phyloP scores from a whole-genome alignment of 2,329 filamentous ascomycete genomes.

The Lojkania enalia region DNA sequence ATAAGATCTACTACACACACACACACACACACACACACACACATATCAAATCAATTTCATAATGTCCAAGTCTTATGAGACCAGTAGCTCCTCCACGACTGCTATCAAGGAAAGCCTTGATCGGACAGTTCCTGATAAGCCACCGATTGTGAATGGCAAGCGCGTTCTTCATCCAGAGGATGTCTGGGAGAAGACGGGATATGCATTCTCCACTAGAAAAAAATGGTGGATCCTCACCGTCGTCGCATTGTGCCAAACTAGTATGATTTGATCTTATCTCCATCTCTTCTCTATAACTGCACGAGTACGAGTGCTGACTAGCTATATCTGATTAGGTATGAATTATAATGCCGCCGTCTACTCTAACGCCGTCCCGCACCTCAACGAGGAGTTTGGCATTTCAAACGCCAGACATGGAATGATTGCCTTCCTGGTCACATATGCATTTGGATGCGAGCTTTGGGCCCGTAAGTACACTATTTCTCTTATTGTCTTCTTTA shows the following conservation, averaged over 20 bases:
- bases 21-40: too few species aligned
- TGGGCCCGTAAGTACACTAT: slow-evolving; percentile 70
- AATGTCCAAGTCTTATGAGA: too few species aligned
- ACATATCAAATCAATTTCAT: too few species aligned
- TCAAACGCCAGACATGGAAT: slow-evolving; percentile 61
- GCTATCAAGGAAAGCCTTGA: too few species aligned
- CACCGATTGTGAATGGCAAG: slow-evolving; percentile 7
- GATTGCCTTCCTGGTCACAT: slow-evolving; percentile 75
- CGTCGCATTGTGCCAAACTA: slow-evolving; percentile 58
- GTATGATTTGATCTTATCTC: slow-evolving; percentile 51
- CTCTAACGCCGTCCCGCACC: slow-evolving; percentile 54
- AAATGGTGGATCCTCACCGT: slow-evolving; percentile 59
- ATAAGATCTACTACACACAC: too few species aligned
- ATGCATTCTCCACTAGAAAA: slow-evolving; percentile 50
- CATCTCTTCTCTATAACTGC: slow-evolving; percentile 44
- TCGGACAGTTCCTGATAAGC: too few species aligned
- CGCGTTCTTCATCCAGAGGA: slow-evolving; percentile 16
- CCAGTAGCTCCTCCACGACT: too few species aligned
- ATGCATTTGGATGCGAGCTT: slow-evolving; percentile 83
- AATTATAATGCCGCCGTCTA: slow-evolving; percentile 62
- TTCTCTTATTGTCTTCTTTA: background rate
- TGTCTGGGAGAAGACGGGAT: slow-evolving; percentile 46
- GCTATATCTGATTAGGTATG: slow-evolving; percentile 54
- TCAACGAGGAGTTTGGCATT: slow-evolving; percentile 66
- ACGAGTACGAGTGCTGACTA: slow-evolving; percentile 41